A percentile compares a stretch with the other conserved stretches of the same genome.
Evolutionary conservation across 2,329 filamentous ascomycete genomes (phyloP).

Genomic region (Cladosporium velox): DNA sequence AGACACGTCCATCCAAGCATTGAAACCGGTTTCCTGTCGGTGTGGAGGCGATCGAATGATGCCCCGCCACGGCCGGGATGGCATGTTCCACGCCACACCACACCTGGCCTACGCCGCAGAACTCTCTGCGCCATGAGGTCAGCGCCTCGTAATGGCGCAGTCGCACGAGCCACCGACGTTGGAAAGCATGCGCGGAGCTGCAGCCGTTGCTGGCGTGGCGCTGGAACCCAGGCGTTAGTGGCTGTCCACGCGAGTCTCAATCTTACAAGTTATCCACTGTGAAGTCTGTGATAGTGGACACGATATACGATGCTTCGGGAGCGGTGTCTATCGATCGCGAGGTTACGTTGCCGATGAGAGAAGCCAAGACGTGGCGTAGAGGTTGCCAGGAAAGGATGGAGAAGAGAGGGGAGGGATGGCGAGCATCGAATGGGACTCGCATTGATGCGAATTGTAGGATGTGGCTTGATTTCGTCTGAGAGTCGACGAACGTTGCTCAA

Average conservation of each 20-base stretch:
- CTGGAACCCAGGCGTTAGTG: neutral
- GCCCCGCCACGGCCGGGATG: slow-evolving; percentile 4
- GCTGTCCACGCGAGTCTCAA: neutral
- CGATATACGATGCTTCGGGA: neutral
- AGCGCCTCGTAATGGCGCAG: slow-evolving; percentile 20
- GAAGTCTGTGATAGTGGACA: neutral
- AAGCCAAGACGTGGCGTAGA: neutral
- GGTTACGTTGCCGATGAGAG: neutral
- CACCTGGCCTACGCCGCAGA: slow-evolving; percentile 4
- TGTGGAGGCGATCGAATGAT: slow-evolving; percentile 16
- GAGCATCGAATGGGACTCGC: neutral
- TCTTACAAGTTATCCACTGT: neutral
- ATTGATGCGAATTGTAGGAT: neutral
- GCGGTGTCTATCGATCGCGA: slow-evolving; percentile 3
- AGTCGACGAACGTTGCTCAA: neutral
- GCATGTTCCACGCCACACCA: slow-evolving; percentile 17
- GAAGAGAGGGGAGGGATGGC: neutral
- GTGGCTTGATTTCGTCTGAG: neutral
- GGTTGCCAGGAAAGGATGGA: neutral
- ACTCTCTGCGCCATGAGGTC: slow-evolving; percentile 19
- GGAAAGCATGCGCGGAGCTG: slow-evolving; percentile 10
- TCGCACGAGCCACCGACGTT: slow-evolving; percentile 16
- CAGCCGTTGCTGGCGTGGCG: slow-evolving; percentile 12
- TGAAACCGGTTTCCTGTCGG: slow-evolving; percentile 18
- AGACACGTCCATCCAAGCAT: slow-evolving; percentile 5